A percentile compares a stretch with the other conserved stretches of the same genome.
These are phyloP conservation scores for Euphrasia arctica DNA, from an alignment of 305 asterid genomes.

Conservation along the genomic window DNA sequence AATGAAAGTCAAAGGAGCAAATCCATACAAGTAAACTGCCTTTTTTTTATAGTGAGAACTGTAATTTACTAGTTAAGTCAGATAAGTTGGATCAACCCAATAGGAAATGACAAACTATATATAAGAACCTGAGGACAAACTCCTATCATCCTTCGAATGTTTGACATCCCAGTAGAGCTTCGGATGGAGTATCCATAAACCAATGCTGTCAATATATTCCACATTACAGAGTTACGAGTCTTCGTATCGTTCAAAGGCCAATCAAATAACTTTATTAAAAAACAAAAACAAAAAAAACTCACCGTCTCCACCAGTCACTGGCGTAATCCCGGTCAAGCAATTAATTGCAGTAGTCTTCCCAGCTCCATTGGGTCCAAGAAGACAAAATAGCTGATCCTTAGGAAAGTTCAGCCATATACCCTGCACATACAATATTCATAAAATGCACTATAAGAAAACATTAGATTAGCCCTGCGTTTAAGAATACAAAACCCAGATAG, in stretches of 20 bases:
- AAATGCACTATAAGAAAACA: conserved; percentile 13
- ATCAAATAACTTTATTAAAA: conserved; percentile 5
- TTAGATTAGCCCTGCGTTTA: no score
- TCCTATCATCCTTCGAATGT: conserved; percentile 79
- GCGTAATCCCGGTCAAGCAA: conserved; percentile 93
- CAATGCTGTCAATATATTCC: conserved; percentile 54
- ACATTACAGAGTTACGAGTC: conserved; percentile 21
- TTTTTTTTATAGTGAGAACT: background rate
- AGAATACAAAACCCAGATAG: no score
- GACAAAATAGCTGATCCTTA: conserved; percentile 84
- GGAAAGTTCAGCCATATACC: conserved; percentile 89
- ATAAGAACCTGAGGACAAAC: conserved; percentile 86
- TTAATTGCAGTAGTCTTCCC: conserved; percentile 91
- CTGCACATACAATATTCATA: conserved; percentile 39
- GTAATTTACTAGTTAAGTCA: conserved; percentile 4
- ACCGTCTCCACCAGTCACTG: conserved; percentile 94
- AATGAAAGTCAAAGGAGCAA: background rate
- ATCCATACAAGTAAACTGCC: background rate
- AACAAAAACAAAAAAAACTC: conserved; percentile 30
- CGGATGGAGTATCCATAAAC: conserved; percentile 76
- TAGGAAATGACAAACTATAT: conserved; percentile 2
- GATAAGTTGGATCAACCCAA: conserved; percentile 12
- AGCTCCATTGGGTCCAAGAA: conserved; percentile 98
- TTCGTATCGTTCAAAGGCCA: conserved; percentile 18
- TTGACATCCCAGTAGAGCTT: conserved; percentile 73